A percentile compares a stretch with the other conserved stretches of the same genome.
These are phyloP conservation scores for Ogataea parapolymorpha DNA, from an alignment of 805 yeast genomes.

Conservation along the genomic window DNA sequence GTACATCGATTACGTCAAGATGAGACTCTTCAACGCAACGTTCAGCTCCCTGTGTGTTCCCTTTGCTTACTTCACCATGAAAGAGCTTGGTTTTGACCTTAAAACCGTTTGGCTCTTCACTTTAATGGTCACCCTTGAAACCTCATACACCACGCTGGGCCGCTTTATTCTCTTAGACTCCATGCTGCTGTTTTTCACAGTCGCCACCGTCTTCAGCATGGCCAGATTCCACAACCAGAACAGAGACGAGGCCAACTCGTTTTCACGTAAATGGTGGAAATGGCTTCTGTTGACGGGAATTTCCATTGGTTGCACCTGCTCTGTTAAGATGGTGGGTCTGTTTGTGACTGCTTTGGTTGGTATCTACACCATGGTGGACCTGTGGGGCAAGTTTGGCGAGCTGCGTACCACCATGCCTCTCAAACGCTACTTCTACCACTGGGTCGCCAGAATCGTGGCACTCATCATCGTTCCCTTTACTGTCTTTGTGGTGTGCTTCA, in stretches of 20 bases:
- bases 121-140: conserved; percentile 77
- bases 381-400: conserved; percentile 89
- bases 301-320: conserved; percentile 82
- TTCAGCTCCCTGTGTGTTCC: conserved; percentile 87
- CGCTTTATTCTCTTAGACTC: conserved; percentile 91
- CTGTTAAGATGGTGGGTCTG: conserved; percentile 96
- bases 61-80: conserved; percentile 76
- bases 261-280: conserved; percentile 85
- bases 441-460: conserved; percentile 64
- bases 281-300: conserved; percentile 87
- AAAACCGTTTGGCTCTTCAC: conserved; percentile 76
- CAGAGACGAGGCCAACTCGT: conserved; percentile 42
- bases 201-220: conserved; percentile 72
- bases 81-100: conserved; percentile 67
- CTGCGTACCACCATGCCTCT: conserved; percentile 41
- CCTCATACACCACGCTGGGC: conserved; percentile 78
- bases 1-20: conserved; percentile 70
- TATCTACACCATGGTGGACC: conserved; percentile 78
- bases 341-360: conserved; percentile 88
- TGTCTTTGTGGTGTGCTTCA: conserved; percentile 65
- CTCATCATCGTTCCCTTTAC: conserved; percentile 60
- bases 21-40: conserved; percentile 84
- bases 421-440: conserved; percentile 52
- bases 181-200: conserved; percentile 84
- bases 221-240: conserved; percentile 66